Percentiles rank a stretch among this genome's conserved stretches.
These are phyloP conservation scores for Endotrypanum monterogeii DNA, from an alignment of 208 protist species.

Conservation along the genomic window DNA sequence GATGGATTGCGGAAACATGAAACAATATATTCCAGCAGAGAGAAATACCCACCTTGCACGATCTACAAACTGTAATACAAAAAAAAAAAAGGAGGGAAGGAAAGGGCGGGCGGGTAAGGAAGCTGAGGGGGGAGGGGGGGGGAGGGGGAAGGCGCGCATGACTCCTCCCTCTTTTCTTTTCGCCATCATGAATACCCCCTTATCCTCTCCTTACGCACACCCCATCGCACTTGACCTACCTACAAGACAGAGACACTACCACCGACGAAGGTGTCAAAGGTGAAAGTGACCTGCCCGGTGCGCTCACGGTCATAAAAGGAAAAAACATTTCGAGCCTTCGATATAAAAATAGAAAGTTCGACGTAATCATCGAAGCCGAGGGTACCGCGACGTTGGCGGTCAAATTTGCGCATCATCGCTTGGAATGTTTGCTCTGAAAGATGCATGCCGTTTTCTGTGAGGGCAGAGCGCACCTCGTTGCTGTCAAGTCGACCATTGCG, in stretches of 20 bases:
- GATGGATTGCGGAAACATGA: too few species aligned
- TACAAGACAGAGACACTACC: constrained; percentile 65
- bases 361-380: constrained; percentile 91
- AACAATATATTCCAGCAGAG: too few species aligned
- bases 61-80: not conserved
- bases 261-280: constrained; percentile 71
- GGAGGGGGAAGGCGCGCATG: not conserved
- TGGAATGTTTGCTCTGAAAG: constrained; percentile 80
- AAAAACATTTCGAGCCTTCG: constrained; percentile 71
- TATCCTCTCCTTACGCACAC: not conserved
- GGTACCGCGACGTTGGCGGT: constrained; percentile 65
- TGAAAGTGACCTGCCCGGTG: constrained; percentile 71
- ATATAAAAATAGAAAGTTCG: constrained; percentile 87
- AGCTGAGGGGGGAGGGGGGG: not conserved
- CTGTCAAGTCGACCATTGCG: constrained; percentile 67
- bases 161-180: not conserved
- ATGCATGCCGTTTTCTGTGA: constrained; percentile 51
- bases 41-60: too few species aligned
- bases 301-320: constrained; percentile 72
- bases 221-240: not conserved
- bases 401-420: constrained; percentile 85
- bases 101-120: not conserved
- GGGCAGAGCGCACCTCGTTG: constrained; percentile 68
- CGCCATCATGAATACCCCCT: not conserved
- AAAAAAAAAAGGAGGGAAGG: not conserved